Conservation (phyloP, 345 rosid genomes). For the Luvunga scandens region DNA sequence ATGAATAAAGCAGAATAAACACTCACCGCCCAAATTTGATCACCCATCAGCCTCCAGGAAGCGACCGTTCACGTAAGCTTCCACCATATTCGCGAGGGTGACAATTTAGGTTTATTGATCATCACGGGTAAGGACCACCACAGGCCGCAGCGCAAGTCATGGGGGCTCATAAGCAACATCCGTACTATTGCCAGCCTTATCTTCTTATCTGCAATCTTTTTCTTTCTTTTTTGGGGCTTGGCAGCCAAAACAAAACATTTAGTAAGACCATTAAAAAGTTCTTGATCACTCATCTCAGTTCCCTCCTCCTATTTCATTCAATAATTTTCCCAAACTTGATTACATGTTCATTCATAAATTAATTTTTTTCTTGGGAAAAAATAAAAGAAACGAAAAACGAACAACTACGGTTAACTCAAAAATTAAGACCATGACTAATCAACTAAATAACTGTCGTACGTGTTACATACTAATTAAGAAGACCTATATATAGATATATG, state of each 20-base stretch:
- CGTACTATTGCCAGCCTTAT: slow-evolving; percentile 21
- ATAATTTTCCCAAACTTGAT: background rate
- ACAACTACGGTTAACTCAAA: too few species aligned
- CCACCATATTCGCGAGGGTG: slow-evolving; percentile 35
- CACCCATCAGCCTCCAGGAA: slow-evolving; percentile 29
- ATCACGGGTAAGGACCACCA: slow-evolving; percentile 21
- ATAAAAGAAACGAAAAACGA: background rate
- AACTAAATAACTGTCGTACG: background rate
- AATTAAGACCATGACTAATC: slow-evolving; percentile 4
- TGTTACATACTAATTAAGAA: too few species aligned
- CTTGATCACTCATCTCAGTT: too few species aligned
- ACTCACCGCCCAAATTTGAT: slow-evolving; percentile 38
- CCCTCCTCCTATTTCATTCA: slow-evolving; percentile 6
- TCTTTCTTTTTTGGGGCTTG: background rate
- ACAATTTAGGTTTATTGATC: slow-evolving; percentile 15
- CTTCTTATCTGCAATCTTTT: slow-evolving; percentile 25
- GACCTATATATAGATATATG: background rate
- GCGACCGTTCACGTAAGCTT: slow-evolving; percentile 32
- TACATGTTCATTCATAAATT: background rate
- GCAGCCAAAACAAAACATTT: background rate
- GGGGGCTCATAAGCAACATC: background rate
- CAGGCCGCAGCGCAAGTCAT: background rate
- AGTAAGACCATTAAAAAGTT: background rate
- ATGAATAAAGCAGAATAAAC: background rate
- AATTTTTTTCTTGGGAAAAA: too few species aligned